Evolutionary conservation across 495 filamentous ascomycete genomes (phyloP), one percentile per base, ranked within the genome.

Genomic region (Penicillium ucsense): DNA sequence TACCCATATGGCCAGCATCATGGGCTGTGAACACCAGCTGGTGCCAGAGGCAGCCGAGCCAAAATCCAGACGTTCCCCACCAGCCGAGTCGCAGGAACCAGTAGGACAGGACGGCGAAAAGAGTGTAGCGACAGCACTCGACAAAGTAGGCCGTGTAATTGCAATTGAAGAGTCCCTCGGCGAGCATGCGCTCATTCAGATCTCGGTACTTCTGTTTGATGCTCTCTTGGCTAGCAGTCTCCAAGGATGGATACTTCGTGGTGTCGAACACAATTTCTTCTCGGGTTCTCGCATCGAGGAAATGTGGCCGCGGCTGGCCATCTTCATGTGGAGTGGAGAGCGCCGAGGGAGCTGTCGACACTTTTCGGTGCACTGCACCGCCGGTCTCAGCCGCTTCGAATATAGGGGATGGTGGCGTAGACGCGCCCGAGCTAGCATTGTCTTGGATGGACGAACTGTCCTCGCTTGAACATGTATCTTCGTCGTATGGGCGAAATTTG

Each of bases 1-100:
- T 96, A 49, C 86, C 92, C 85, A 95, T 94, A 65, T 98, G 92
- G 5, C 89, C 89, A 35, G 92, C 88, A 76, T 98, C 92, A 71
- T 98, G 92, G 52, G 88, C 92, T 4, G 85, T 83, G 66, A 98
- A 98, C 38, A 92, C 86, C 31, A 96, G 78, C 59, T 98, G 92
- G 58, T 98, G 92, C 92, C 92, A 98, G 58, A 95, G 79, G 40
- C 77, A 72, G 12, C 91, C 92, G 37, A 97, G 71, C 57, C 81
- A 91, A 47, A 88, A 68, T 5, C 80, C 90, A 37, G 85, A 87
- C 3, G 70, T 68, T 30, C 66, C 75, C 62, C 89, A 98, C 86
- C 88, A 94, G 9, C 77, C 77, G 59, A 68, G 70, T 4, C 64
- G 76, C 4, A 97, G 73, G 50, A 82, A 82, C n/a, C 83, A 45